Evolutionary conservation across 2,329 filamentous ascomycete species (phyloP).

Genomic region (Neofusicoccum cordaticola): DNA sequence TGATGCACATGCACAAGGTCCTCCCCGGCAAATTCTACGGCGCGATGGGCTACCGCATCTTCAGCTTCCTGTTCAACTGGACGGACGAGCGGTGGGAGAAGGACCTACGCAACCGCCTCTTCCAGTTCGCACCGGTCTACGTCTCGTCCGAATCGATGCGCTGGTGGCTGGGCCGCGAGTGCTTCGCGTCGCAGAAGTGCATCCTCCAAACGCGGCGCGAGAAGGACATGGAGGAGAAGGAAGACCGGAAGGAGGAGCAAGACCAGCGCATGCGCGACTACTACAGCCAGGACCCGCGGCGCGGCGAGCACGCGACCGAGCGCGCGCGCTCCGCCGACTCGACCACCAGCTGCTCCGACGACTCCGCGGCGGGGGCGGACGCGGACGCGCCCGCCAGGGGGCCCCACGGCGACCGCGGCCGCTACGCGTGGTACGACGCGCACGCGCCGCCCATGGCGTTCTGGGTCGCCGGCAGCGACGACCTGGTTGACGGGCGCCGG

Average conservation of each 20-base stretch:
- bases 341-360: neutral
- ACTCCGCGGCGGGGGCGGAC: neutral
- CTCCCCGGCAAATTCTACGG: constrained; percentile 70
- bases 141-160: constrained; percentile 87
- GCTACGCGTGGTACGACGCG: constrained; percentile 75
- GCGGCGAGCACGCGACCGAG: constrained; percentile 3
- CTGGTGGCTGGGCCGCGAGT: constrained; percentile 90
- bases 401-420: constrained; percentile 35
- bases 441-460: constrained; percentile 79
- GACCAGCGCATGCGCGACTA: constrained; percentile 17
- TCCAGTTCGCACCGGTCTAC: constrained; percentile 89
- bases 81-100: constrained; percentile 81
- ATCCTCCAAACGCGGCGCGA: constrained; percentile 78
- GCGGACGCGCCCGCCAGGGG: constrained; percentile 25
- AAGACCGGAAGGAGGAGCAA: constrained; percentile 38
- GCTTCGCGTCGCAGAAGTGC: constrained; percentile 81
- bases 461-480: constrained; percentile 81
- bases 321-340: neutral
- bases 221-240: constrained; percentile 58
- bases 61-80: constrained; percentile 88
- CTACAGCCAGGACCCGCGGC: neutral
- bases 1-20: constrained; percentile 77
- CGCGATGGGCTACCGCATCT: constrained; percentile 81
- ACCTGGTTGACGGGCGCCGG: constrained; percentile 76
- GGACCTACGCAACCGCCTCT: constrained; percentile 74